Conservation (phyloP, 805 yeast species). For the Candida coquimbonensis region DNA sequence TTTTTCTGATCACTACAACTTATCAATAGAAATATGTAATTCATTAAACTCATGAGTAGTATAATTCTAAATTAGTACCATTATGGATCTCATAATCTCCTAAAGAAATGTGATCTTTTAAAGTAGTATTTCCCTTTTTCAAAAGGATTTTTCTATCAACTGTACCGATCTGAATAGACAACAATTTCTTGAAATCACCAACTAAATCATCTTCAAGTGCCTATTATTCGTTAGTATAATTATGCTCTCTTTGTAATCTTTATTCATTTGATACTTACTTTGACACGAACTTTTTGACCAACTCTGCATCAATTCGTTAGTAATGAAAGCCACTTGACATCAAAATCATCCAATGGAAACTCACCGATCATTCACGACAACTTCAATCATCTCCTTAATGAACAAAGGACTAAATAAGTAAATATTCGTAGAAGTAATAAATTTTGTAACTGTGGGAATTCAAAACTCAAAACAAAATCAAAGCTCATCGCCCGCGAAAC, state of each 20-base stretch:
- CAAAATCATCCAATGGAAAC: constrained; percentile 15
- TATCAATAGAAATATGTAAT: background rate
- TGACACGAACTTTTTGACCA: constrained; percentile 83
- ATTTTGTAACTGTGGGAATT: too few relatives aligned
- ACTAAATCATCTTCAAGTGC: constrained; percentile 80
- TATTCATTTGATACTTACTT: constrained; percentile 24
- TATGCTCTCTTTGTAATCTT: background rate
- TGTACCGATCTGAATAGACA: constrained; percentile 79
- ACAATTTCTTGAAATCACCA: constrained; percentile 82
- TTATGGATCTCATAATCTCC: constrained; percentile 95
- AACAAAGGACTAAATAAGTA: too few relatives aligned
- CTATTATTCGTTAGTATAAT: constrained; percentile 8
- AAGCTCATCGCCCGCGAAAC: background rate
- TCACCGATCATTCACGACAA: constrained; percentile 59
- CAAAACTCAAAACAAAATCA: too few relatives aligned
- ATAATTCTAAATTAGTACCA: constrained; percentile 81
- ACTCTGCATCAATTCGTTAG: constrained; percentile 34
- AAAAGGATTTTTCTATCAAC: constrained; percentile 55
- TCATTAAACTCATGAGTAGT: constrained; percentile 43
- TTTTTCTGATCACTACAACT: background rate
- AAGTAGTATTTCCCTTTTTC: constrained; percentile 78
- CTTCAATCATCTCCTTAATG: constrained; percentile 51
- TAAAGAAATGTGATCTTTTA: constrained; percentile 82
- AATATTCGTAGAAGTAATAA: background rate
- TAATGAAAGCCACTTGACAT: too few relatives aligned